Evolutionary conservation across 1,139 yeast species (phyloP).

Genomic region (Debaryomycetaceae sp.): DNA sequence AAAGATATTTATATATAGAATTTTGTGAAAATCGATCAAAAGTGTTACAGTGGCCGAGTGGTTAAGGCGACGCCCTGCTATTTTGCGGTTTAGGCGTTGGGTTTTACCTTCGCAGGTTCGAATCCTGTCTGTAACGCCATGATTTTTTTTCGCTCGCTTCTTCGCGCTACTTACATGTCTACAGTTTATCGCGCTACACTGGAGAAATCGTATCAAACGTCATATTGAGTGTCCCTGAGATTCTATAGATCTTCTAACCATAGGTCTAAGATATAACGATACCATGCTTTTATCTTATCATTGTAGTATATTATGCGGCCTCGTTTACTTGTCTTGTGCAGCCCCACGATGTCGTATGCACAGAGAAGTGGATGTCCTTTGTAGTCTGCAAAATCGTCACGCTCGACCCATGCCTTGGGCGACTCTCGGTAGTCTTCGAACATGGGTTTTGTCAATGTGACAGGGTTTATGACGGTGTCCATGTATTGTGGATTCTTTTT

Average conservation of each 20-base stretch:
- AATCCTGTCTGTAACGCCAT: conserved; percentile 77
- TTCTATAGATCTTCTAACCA: conserved; percentile 15
- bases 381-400: conserved; percentile 13
- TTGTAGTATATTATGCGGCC: conserved; percentile 17
- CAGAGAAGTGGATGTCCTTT: conserved; percentile 30
- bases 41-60: conserved; percentile 58
- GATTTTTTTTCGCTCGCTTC: conserved; percentile 23
- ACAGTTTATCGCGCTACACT: too few species aligned
- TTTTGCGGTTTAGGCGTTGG: conserved; percentile 61
- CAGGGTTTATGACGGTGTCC: conserved; percentile 21
- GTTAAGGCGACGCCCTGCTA: conserved; percentile 67
- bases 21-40: background rate
- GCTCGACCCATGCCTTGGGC: conserved; percentile 21
- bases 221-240: too few species aligned
- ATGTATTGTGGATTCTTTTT: conserved; percentile 18
- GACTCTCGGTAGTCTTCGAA: conserved; percentile 21
- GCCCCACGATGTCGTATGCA: conserved; percentile 32
- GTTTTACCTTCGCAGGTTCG: conserved; percentile 87
- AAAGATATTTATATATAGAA: too few species aligned
- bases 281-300: conserved; percentile 8
- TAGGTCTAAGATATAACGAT: conserved; percentile 13
- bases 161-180: background rate
- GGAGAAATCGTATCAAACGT: too few species aligned
- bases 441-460: conserved; percentile 13
- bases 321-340: conserved; percentile 12